Base-by-base conservation (phyloP, 331 rosid genomes). In the Ulmus americana region DNA sequence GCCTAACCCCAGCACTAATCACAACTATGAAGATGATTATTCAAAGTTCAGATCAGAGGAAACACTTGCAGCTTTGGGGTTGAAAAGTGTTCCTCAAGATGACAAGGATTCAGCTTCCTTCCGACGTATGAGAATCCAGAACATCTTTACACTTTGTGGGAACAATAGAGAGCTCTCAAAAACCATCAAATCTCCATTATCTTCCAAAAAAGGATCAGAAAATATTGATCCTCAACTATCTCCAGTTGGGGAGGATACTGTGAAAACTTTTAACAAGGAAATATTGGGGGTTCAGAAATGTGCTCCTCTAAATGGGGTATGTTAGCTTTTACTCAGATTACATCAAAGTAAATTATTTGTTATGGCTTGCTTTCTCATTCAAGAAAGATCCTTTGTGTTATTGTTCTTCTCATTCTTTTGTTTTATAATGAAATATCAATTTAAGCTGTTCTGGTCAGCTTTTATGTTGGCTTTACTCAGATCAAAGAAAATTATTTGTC, bases 81-180 rank as follows among this genome's bases (percentile, higher is more conserved):
- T 47, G 39, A 58, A 22, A 60, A 64, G 61, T 20, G 75, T 64
- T 14, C 61, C 70, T 13, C 72, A 60, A 54, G 11, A 16, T 57
- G 40, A 60, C 67, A 48, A 63, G 55, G 45, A 63, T 14, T 49
- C 42, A 1, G 45, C 4, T 11, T 16, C 74, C 45, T 74, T 74
- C 10, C 80, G 91, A 70, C 59, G 76, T 6, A 18, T 84, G 63
- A 83, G 97, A 64, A 90, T 94, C 48, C 91, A 86, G 47, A 94
- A 84, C 45, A 94, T 94, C 70, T 94, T 94, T 68, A 82, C 99
- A 47, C 91, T 94, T 12, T 94, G 99, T 77, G 99, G 99, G 45
- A 90, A 87, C 74, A 82, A 90, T 40, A 90, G 97, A 76, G 96
- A 90, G 71, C 86, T 94, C 14, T 82, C 91, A 2, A 95, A 85